A percentile compares a stretch with the other conserved stretches of the same genome.
Conservation (phyloP, 805 yeast species). For the Lachancea quebecensis region DNA sequence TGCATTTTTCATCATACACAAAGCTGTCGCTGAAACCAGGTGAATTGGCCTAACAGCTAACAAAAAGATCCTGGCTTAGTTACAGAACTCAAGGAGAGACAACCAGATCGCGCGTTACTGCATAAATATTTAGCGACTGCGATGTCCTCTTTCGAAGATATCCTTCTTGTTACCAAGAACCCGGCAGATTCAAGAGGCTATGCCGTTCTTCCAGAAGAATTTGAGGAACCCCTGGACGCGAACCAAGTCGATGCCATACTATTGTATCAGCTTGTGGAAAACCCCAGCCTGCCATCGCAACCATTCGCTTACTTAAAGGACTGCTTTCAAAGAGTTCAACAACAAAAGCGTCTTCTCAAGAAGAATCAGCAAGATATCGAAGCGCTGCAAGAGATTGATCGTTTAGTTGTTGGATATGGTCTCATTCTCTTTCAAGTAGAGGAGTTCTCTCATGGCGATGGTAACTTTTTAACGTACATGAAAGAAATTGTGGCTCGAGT, state of each 20-base stretch:
- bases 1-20: no score
- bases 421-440: conserved; percentile 62
- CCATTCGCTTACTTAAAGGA: conserved; percentile 24
- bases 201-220: conserved; percentile 10
- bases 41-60: no score
- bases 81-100: no score
- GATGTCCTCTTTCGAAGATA: conserved; percentile 24
- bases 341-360: conserved; percentile 38
- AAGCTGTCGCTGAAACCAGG: no score
- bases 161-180: conserved; percentile 20
- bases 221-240: conserved; percentile 10
- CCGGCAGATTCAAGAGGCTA: conserved; percentile 7
- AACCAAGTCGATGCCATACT: conserved; percentile 26
- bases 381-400: conserved; percentile 42
- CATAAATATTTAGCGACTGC: neutral
- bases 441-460: conserved; percentile 34
- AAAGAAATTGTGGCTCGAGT: conserved; percentile 27
- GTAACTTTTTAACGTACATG: conserved; percentile 17
- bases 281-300: conserved; percentile 19
- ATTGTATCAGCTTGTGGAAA: conserved; percentile 30
- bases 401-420: conserved; percentile 46
- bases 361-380: conserved; percentile 37
- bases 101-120: neutral
- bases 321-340: conserved; percentile 26
- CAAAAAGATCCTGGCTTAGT: no score